Evolutionary conservation across 2,329 filamentous ascomycete genomes (phyloP).

Genomic region (Mollisia scopiformis): DNA sequence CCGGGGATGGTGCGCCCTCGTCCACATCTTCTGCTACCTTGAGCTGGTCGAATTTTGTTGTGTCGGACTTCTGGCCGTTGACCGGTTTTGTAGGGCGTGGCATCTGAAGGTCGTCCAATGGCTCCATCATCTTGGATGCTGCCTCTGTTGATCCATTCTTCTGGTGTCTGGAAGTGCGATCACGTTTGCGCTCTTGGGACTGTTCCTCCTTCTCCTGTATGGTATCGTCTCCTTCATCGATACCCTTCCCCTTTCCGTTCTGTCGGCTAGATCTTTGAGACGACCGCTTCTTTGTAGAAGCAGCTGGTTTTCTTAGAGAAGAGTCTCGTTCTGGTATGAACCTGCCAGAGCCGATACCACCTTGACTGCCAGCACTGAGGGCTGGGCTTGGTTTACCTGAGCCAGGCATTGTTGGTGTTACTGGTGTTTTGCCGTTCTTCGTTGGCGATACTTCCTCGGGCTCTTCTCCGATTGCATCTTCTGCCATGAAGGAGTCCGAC

Average conservation of each 20-base stretch:
- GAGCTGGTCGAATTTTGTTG: constrained; percentile 19
- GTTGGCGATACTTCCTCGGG: constrained; percentile 30
- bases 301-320: constrained; percentile 62
- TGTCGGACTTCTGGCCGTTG: constrained; percentile 28
- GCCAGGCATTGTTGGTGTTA: constrained; percentile 3
- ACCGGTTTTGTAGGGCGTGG: constrained; percentile 31
- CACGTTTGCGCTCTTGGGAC: constrained; percentile 24
- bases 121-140: constrained; percentile 33
- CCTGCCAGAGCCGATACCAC: constrained; percentile 40
- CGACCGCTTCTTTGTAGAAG: constrained; percentile 55
- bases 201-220: constrained; percentile 29
- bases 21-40: constrained; percentile 41
- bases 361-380: constrained; percentile 24
- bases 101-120: constrained; percentile 36
- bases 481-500: constrained; percentile 38
- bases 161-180: constrained; percentile 25
- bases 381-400: constrained; percentile 9
- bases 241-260: constrained; percentile 44
- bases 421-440: constrained; percentile 21
- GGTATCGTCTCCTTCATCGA: constrained; percentile 26
- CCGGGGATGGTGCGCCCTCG: constrained; percentile 71
- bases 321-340: constrained; percentile 70
- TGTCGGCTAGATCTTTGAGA: constrained; percentile 52
- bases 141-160: constrained; percentile 31
- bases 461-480: constrained; percentile 52